Conservation (phyloP, 805 yeast genomes). For the Ascoidea tarda region DNA sequence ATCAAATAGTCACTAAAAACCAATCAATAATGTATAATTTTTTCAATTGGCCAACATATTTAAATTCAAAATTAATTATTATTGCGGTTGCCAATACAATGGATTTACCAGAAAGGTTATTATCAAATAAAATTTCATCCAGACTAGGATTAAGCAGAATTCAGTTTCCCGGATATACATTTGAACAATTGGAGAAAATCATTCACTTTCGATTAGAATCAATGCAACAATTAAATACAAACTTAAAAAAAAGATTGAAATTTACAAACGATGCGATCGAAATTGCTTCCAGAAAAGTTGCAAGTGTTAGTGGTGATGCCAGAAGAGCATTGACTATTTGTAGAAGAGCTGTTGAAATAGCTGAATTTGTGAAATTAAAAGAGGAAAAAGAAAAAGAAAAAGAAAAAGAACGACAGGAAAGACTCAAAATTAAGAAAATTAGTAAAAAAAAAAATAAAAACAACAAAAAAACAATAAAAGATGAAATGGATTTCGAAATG, state of each 20-base stretch:
- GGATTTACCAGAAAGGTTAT: constrained; percentile 86
- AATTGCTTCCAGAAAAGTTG: constrained; percentile 87
- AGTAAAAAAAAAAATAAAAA: constrained; percentile 2
- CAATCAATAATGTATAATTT: constrained; percentile 89
- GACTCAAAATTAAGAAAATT: constrained; percentile 11
- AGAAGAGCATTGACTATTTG: constrained; percentile 83
- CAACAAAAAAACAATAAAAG: neutral
- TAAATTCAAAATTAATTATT: constrained; percentile 66
- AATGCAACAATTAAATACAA: constrained; percentile 22
- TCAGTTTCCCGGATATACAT: constrained; percentile 80
- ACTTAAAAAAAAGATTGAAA: constrained; percentile 26
- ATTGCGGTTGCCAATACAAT: constrained; percentile 93
- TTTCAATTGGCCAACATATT: constrained; percentile 92
- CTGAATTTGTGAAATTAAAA: constrained; percentile 44
- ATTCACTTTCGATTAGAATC: constrained; percentile 55
- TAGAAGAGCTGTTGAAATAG: constrained; percentile 78
- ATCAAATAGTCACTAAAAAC: constrained; percentile 72
- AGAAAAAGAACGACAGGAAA: constrained; percentile 8
- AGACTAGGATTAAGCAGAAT: constrained; percentile 80
- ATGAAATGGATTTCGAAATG: constrained; percentile 4
- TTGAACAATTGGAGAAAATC: constrained; percentile 61
- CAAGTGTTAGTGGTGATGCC: constrained; percentile 96
- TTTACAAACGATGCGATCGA: constrained; percentile 66
- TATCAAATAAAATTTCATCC: constrained; percentile 82
- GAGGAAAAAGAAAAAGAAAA: constrained; percentile 12